phyloP scores from a whole-genome alignment of 1,284 basidiomycete species.

The Pterula multifida region DNA sequence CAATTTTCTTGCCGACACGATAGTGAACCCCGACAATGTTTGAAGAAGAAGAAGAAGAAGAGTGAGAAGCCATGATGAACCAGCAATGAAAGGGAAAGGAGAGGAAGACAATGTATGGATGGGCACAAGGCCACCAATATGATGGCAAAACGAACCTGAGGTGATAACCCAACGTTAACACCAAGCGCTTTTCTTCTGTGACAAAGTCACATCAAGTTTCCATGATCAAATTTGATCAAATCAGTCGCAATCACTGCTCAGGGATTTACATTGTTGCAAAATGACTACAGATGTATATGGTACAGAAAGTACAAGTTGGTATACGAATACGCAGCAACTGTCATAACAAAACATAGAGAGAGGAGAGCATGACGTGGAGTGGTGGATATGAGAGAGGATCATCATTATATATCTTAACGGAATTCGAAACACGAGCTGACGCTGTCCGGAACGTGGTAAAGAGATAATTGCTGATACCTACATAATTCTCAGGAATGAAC shows the following conservation, averaged over 20 bases:
- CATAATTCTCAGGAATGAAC: slow-evolving; percentile 2
- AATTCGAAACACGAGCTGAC: slow-evolving; percentile 55
- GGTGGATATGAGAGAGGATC: neutral
- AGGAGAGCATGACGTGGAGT: neutral
- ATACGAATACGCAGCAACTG: neutral
- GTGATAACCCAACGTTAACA: neutral
- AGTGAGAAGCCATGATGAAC: slow-evolving; percentile 24
- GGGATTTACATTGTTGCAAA: neutral
- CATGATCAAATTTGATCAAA: no score
- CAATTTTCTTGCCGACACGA: slow-evolving; percentile 76
- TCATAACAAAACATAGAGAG: slow-evolving; percentile 4
- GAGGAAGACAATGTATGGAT: slow-evolving; percentile 3
- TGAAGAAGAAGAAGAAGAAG: slow-evolving; percentile 33
- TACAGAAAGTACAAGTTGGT: neutral
- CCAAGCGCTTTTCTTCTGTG: neutral
- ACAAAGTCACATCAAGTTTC: neutral
- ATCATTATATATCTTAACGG: slow-evolving; percentile 27
- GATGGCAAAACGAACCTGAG: neutral
- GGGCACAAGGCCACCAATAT: slow-evolving; percentile 4
- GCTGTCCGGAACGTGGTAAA: slow-evolving; percentile 44
- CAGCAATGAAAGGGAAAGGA: slow-evolving; percentile 14
- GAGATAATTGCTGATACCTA: slow-evolving; percentile 58
- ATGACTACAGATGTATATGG: slow-evolving; percentile 1
- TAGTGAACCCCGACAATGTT: slow-evolving; percentile 75
- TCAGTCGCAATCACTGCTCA: no score